Percentiles rank a stretch among this genome's conserved stretches.
These are phyloP conservation scores for Tylopilus orsonianus DNA, from an alignment of 1,284 basidiomycete genomes.

Conservation along the genomic window DNA sequence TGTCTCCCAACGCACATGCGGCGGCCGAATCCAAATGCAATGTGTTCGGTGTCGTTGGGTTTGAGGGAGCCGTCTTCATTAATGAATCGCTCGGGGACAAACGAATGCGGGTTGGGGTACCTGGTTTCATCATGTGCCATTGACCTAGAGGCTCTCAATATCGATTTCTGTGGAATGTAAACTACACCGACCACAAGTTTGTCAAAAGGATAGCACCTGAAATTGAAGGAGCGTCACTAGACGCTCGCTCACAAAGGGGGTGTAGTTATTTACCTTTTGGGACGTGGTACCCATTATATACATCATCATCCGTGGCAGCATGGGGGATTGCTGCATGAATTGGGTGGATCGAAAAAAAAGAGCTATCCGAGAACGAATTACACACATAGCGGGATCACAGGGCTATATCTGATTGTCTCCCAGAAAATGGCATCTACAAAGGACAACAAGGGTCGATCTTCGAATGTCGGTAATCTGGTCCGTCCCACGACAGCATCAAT, in stretches of 20 bases:
- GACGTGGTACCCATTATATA: slow-evolving; percentile 12
- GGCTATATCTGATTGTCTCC: slow-evolving; percentile 9
- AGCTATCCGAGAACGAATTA: neutral
- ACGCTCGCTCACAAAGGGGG: neutral
- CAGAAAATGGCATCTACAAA: slow-evolving; percentile 19
- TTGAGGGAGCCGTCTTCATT: slow-evolving; percentile 13
- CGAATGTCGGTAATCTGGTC: slow-evolving; percentile 10
- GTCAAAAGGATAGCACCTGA: slow-evolving; percentile 13
- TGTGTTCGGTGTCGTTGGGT: slow-evolving; percentile 1
- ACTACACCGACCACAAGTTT: slow-evolving; percentile 15
- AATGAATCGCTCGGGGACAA: slow-evolving; percentile 19
- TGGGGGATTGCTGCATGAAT: slow-evolving; percentile 23
- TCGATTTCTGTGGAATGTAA: too few species aligned
- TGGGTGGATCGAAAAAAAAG: neutral
- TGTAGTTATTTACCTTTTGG: slow-evolving; percentile 10
- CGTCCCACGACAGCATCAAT: slow-evolving; percentile 15
- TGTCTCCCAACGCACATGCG: slow-evolving; percentile 15
- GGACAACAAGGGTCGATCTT: slow-evolving; percentile 17
- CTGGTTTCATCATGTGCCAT: slow-evolving; percentile 16
- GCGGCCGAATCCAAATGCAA: slow-evolving; percentile 14
- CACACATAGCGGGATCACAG: slow-evolving; percentile 7
- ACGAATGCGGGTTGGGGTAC: slow-evolving; percentile 9
- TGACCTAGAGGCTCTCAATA: slow-evolving; percentile 4
- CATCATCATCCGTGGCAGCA: slow-evolving; percentile 22
- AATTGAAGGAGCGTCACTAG: neutral